These are phyloP conservation scores for Leucosporidium yakuticum DNA, from an alignment of 768 basidiomycete genomes.

Conservation along the genomic window DNA sequence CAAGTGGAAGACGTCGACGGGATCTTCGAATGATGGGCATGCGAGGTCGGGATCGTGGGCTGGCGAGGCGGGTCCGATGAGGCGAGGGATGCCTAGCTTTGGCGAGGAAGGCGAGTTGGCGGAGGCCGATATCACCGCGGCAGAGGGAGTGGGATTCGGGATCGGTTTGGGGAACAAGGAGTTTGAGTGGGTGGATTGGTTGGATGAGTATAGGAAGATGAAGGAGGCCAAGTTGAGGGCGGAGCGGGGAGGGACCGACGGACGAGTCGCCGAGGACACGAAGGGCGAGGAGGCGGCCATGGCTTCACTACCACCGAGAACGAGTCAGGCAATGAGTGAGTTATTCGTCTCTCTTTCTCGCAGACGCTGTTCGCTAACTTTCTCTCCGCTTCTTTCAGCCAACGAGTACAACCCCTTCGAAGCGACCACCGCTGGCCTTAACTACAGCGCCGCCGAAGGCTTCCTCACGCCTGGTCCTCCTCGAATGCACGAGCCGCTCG, in stretches of 20 bases:
- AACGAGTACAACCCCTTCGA: slow-evolving; percentile 32
- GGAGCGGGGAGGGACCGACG: slow-evolving; percentile 16
- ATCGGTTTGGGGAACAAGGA: slow-evolving; percentile 9
- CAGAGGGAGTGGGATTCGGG: not conserved
- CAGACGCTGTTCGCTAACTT: not conserved
- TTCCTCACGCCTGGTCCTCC: slow-evolving; percentile 27
- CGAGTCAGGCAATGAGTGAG: slow-evolving; percentile 24
- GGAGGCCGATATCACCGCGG: slow-evolving; percentile 1
- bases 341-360: not conserved
- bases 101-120: slow-evolving; percentile 15
- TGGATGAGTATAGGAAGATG: slow-evolving; percentile 47
- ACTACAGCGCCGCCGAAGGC: not conserved
- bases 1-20: slow-evolving; percentile 42
- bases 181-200: slow-evolving; percentile 50
- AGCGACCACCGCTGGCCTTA: slow-evolving; percentile 14
- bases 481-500: not conserved
- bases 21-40: not conserved
- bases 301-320: not conserved
- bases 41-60: slow-evolving; percentile 8
- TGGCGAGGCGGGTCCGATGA: not conserved
- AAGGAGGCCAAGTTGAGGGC: slow-evolving; percentile 47
- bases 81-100: slow-evolving; percentile 4
- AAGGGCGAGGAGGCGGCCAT: slow-evolving; percentile 1
- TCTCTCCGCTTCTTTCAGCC: not conserved
- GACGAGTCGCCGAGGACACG: not conserved